Evolutionary conservation across 2,329 filamentous ascomycete species (phyloP), one percentile per base, ranked within the genome.

Genomic region (Epichloe glyceriae): DNA sequence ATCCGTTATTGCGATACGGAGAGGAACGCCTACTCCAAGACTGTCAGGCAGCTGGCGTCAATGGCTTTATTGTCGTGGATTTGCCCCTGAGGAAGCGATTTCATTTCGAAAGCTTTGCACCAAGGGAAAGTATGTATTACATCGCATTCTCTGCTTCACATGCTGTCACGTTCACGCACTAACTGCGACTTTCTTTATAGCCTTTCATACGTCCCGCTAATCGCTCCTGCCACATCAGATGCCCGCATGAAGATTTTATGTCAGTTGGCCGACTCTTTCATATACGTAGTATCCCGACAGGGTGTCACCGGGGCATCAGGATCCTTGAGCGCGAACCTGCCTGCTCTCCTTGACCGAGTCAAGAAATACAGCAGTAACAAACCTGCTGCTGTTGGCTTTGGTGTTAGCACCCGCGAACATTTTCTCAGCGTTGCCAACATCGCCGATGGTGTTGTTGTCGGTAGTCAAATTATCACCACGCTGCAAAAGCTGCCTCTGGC

Each of bases 241-340:
- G 76, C 81, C 57, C 86, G 93, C 62, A 95, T 98, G 90, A 91
- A 87, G 71, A 78, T 96, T 40, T 83, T 98, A 12, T 98, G 93
- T 79, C 83, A 88, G 67, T 91, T 98, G 56, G 93, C 93, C 63
- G 91, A 97, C 70, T 96, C 90, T 3, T 98, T 97, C 73, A 95
- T 98, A 70, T 98, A 98, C 67, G 90, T 98, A 54, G 93, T 98
- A 51, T 97, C 91, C 26, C 80, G 91, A 60, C 94, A 95, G 85
- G 93, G 93, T 60, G 91, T 97, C 51, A 98, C 93, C 10, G 93
- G 93, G 60, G 93, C 89, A 14, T 84, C 83, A 1, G 90, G 90
- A 35, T 82, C 82, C 26, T 72, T 98, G 61, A 95, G 88, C 67
- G 76, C 83, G 43, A 83, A 85, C 52, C 79, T 98, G 35, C 88